Evolutionary conservation across 2,329 filamentous ascomycete species (phyloP), one percentile per base, ranked within the genome.

Genomic region (Epichloe aotearoae): DNA sequence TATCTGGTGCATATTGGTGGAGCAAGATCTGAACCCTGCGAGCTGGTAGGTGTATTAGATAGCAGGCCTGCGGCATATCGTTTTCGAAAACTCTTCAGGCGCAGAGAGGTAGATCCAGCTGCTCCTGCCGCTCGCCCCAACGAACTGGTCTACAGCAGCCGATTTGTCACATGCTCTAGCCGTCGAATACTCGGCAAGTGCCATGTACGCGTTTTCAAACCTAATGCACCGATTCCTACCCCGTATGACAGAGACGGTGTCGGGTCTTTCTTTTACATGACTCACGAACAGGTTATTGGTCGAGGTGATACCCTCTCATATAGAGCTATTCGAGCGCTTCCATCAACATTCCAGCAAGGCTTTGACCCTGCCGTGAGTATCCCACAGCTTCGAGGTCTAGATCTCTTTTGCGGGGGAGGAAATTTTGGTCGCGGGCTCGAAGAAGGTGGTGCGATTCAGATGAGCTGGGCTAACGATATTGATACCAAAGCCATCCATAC

Each of bases 321-420:
- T n/a, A 55, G 69, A 0, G 69, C 73, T 0, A 60, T 79, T 0
- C 46, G 58, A 1, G 36, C 61, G 1, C 60, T 63, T 20, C 71
- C 68, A 0, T 37, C 50, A 5, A 59, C 58, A 4, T 55, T 84
- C 2, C 70, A 66, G 0, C 75, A 85, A 63, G 81, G 80, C 0
- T 77, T 78, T 41, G 67, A 82, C 54, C 75, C 78, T 0, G 46
- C 50, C 0, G 56, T 53, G 1, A 34, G 53, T 5, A 52, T 61
- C 51, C 53, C 60, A 17, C 72, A 71, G 52, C 69, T 86, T 8
- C 69, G 68, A 5, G 84, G 82, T 0, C 66, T 91, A 3, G 85
- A 88, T 55, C 68, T 93, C 0, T 94, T 88, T 59, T 88, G 83
- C 56, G 88, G 88, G 1, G 83, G 84, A 17, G 87, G 88, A 0